Evolutionary conservation across 768 basidiomycete species (phyloP), one percentile per base, ranked within the genome.

Genomic region (Panus rudis): DNA sequence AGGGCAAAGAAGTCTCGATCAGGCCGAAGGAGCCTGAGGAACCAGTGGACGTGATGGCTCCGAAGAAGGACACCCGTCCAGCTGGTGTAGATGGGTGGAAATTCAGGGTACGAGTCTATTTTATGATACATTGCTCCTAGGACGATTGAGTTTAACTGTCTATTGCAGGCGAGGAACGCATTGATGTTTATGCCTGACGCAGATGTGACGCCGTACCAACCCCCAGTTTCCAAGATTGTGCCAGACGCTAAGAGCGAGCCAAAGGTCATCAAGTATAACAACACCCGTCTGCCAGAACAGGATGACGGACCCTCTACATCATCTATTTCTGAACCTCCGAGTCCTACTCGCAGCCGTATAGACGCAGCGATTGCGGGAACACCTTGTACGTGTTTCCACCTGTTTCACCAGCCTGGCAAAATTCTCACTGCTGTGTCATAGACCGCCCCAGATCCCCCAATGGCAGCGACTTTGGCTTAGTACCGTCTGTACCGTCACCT

Each of bases 171-270:
- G 21, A 81, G 96, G 45, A 99, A 99, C 64, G 81, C 88, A 3
- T 70, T 99, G 41, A 96, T 96, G 91, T 99, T 97, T 57, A 59
- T 84, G 0, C 93, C 96, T 2, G 96, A 96, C 55, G 90, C 89
- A 21, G 86, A 99, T 58, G 70, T 77, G 34, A 78, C 84, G 17
- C 88, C 91, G 1, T 88, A 92, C 55, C 73, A 81, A 57, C 62
- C 65, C 3, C 53, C 63, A 39, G 44, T 60, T 26, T 20, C 60
- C 37, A 46, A 55, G 20, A 46, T 33, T 2, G 11, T 61, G n/a
- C 49, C 50, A 6, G 63, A 60, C 26, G 38, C 54, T 24, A 65
- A 63, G 19, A 69, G 58, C 4, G 71, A 73, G 45, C 72, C 78
- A 2, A 84, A 76, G 52, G 65, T 74, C 7, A 88, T 98, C 55